Evolutionary conservation across 495 filamentous ascomycete species (phyloP).

Genomic region (Neurospora hispaniola): DNA sequence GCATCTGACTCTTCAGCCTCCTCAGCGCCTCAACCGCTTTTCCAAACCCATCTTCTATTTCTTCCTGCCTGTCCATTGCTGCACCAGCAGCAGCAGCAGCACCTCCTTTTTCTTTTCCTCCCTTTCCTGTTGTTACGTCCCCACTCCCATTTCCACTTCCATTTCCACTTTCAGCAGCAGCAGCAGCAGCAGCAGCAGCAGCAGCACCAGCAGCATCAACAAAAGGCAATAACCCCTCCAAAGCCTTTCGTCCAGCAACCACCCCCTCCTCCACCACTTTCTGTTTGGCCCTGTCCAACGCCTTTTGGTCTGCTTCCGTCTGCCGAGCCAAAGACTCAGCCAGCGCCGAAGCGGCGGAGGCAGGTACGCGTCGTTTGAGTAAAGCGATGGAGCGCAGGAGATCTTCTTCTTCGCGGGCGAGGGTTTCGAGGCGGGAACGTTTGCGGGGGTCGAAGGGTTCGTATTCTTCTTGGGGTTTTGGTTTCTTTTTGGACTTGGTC

Average conservation of each 20-base stretch:
- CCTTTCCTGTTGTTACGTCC: no score
- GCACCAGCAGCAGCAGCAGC: no score
- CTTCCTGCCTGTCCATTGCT: constrained; percentile 33
- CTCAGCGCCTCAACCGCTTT: constrained; percentile 42
- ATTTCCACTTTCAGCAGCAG: background rate
- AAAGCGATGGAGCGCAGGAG: constrained; percentile 62
- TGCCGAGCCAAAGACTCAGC: constrained; percentile 35
- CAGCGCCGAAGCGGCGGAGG: constrained; percentile 44
- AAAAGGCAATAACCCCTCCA: constrained; percentile 14
- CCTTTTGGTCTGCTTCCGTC: constrained; percentile 39
- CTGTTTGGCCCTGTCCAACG: constrained; percentile 22
- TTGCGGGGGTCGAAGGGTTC: constrained; percentile 68
- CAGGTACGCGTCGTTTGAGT: constrained; percentile 59
- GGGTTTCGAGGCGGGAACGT: constrained; percentile 51
- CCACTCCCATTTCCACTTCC: background rate
- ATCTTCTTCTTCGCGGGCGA: constrained; percentile 61
- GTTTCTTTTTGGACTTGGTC: background rate
- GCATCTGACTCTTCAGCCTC: constrained; percentile 48
- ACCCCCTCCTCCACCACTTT: constrained; percentile 7
- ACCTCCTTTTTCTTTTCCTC: no score
- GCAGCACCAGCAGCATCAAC: no score
- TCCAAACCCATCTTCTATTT: constrained; percentile 40
- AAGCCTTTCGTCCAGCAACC: constrained; percentile 12
- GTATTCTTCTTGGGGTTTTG: constrained; percentile 44
- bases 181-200: no score